Percentiles rank a stretch among this genome's conserved stretches.
phyloP scores from a whole-genome alignment of 345 rosid genomes.

The Eucalyptus tenuipes region DNA sequence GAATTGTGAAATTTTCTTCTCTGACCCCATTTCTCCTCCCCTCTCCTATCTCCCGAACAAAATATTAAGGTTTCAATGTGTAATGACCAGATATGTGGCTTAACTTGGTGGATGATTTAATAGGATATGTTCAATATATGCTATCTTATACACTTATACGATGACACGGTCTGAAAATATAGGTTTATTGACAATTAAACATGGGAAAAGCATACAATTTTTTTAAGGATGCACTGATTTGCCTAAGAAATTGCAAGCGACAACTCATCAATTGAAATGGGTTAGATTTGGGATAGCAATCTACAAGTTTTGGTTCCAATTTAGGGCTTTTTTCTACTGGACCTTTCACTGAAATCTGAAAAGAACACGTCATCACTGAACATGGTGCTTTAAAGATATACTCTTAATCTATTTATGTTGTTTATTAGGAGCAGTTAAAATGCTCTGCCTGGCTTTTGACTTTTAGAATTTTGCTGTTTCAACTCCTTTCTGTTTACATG shows the following conservation, averaged over 20 bases:
- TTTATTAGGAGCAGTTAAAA: neutral
- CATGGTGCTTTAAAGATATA: neutral
- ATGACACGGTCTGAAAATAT: neutral
- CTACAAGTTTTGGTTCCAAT: neutral
- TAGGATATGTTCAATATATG: neutral
- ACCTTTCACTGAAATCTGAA: neutral
- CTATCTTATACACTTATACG: accelerated
- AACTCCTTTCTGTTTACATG: neutral
- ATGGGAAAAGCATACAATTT: neutral
- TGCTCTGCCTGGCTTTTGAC: neutral
- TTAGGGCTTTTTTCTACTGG: neutral
- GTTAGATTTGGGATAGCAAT: neutral
- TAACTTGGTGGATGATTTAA: neutral
- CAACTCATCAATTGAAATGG: neutral
- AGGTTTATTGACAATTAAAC: neutral
- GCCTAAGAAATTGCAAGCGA: neutral
- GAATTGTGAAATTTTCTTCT: neutral
- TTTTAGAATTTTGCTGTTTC: neutral
- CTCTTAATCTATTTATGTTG: neutral
- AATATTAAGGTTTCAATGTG: neutral
- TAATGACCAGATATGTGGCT: neutral
- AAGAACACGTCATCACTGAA: neutral
- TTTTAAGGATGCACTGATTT: neutral
- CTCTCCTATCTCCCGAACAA: neutral
- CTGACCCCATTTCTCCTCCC: neutral